Evolutionary conservation across 73 alveolate genomes (phyloP).

Genomic region (Paramecium biaurelia): DNA sequence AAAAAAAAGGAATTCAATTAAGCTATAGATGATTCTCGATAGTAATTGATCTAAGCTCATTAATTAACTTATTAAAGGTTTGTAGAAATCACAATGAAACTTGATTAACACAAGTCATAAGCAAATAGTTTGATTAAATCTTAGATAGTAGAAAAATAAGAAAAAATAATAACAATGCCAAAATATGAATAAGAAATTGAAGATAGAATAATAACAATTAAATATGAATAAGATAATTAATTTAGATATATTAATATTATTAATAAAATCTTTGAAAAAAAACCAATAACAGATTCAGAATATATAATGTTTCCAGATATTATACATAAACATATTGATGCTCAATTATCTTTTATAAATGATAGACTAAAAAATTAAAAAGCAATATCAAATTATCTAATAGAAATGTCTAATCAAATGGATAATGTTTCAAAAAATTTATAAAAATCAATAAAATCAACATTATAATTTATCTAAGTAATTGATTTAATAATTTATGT

Average conservation of each 20-base stretch:
- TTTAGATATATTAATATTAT: neutral
- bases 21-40: neutral
- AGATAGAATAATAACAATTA: neutral
- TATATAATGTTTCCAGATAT: neutral
- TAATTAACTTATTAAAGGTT: neutral
- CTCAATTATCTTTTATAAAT: neutral
- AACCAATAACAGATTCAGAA: neutral
- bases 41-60: neutral
- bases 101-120: constrained; percentile 1
- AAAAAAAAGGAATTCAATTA: constrained; percentile 16
- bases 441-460: neutral
- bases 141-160: neutral
- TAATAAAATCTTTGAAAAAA: neutral
- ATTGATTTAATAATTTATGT: neutral
- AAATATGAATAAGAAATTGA: neutral
- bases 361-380: constrained; percentile 28
- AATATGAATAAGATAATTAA: neutral
- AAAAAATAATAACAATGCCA: neutral
- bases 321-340: constrained; percentile 31
- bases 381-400: neutral
- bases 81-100: neutral
- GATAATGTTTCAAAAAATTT: neutral
- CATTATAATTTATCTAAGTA: neutral
- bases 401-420: neutral
- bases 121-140: neutral